Evolutionary conservation across 495 filamentous ascomycete genomes (phyloP).

Genomic region (Xylaria grammica): DNA sequence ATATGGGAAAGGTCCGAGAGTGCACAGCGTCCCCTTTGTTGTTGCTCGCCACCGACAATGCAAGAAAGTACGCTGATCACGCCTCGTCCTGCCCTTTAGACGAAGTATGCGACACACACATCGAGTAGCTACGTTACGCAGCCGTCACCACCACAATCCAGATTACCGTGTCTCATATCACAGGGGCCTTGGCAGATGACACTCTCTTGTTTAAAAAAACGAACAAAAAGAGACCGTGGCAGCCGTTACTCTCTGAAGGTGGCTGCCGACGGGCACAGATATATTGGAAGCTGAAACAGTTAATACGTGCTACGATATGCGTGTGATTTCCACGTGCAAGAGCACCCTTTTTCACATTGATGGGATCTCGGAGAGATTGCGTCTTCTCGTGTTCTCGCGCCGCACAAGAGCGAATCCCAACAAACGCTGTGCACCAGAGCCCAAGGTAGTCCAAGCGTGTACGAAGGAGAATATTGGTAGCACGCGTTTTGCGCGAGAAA

Average conservation of each 20-base stretch:
- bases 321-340: neutral
- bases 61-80: neutral
- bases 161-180: neutral
- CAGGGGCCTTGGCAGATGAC: constrained; percentile 5
- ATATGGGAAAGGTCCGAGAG: constrained; percentile 12
- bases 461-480: neutral
- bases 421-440: constrained; percentile 3
- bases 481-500: constrained; percentile 1
- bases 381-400: constrained; percentile 7
- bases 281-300: constrained; percentile 23
- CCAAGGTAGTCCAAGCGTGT: neutral
- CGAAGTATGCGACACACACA: neutral
- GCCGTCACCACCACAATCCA: neutral
- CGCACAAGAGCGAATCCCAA: constrained; percentile 1
- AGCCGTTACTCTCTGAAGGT: constrained; percentile 4
- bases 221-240: neutral
- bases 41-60: neutral
- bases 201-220: neutral
- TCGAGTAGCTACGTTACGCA: neutral
- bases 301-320: neutral
- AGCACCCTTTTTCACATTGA: neutral
- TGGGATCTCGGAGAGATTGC: neutral
- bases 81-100: neutral
- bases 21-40: constrained; percentile 3
- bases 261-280: constrained; percentile 16